Evolutionary conservation across 352 stramenopile genomes (phyloP).

Genomic region (Phytophthora idaei): DNA sequence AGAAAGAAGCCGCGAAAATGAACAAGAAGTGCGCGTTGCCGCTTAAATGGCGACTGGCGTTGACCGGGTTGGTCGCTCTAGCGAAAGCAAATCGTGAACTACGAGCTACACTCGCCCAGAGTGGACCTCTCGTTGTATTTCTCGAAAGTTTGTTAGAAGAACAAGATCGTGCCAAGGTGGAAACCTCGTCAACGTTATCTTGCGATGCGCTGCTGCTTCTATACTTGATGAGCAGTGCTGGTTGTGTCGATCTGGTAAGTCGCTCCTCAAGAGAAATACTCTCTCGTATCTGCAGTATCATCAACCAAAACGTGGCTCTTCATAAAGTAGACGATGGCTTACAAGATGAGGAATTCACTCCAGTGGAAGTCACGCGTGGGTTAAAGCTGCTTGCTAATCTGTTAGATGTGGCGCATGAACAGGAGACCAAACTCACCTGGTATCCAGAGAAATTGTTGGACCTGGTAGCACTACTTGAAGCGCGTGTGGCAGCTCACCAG

Average conservation of each 20-base stretch:
- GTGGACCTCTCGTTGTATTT: conserved; percentile 31
- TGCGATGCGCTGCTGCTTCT: conserved; percentile 37
- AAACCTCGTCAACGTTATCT: conserved; percentile 5
- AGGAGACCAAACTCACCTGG: conserved; percentile 33
- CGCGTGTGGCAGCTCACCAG: conserved; percentile 40
- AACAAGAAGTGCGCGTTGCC: conserved; percentile 15
- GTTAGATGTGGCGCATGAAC: conserved; percentile 35
- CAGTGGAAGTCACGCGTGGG: conserved; percentile 27
- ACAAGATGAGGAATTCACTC: conserved; percentile 15
- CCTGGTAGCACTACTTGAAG: conserved; percentile 38
- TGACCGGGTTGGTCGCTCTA: conserved; percentile 46
- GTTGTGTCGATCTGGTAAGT: conserved; percentile 16
- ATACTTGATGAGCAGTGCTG: conserved; percentile 31
- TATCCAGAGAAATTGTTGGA: conserved; percentile 33
- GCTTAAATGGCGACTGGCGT: conserved; percentile 24
- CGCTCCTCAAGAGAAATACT: conserved; percentile 26
- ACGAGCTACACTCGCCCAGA: conserved; percentile 34
- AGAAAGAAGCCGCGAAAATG: background rate
- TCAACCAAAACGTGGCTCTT: conserved; percentile 9
- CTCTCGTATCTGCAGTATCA: conserved; percentile 14
- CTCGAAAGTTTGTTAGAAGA: conserved; percentile 37
- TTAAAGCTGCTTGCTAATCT: conserved; percentile 62
- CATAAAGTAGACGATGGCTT: conserved; percentile 1
- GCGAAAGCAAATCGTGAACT: conserved; percentile 43
- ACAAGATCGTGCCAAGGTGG: background rate